Percentiles rank a stretch among this genome's conserved stretches.
Conservation (phyloP, 164 flowering plant species). For the grape (Vitis vinifera) region ASM3070453v1 NC_081823.1:23443001-23443500, state of each 20-base stretch:
- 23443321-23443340: constrained; percentile 12
- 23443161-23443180: constrained; percentile 35
- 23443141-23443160: constrained; percentile 24
- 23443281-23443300: not conserved
- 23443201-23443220: constrained; percentile 9
- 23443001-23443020: not conserved
- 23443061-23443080: constrained; percentile 86
- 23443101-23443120: constrained; percentile 42
- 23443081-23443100: constrained; percentile 40
- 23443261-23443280: constrained; percentile 10
- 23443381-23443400: constrained; percentile 18
- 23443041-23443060: constrained; percentile 87
- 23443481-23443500: too few relatives aligned
- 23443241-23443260: constrained; percentile 5
- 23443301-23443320: constrained; percentile 13
- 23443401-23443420: too few relatives aligned
- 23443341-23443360: constrained; percentile 54
- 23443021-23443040: not conserved
- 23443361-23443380: constrained; percentile 40
- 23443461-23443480: too few relatives aligned
- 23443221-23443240: constrained; percentile 23
- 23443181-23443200: constrained; percentile 19
- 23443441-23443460: too few relatives aligned
- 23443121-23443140: constrained; percentile 13
- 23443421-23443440: too few relatives aligned